Conservation (phyloP, 148 eudicot genomes). For the Amaranthus hypochondriacus region DNA sequence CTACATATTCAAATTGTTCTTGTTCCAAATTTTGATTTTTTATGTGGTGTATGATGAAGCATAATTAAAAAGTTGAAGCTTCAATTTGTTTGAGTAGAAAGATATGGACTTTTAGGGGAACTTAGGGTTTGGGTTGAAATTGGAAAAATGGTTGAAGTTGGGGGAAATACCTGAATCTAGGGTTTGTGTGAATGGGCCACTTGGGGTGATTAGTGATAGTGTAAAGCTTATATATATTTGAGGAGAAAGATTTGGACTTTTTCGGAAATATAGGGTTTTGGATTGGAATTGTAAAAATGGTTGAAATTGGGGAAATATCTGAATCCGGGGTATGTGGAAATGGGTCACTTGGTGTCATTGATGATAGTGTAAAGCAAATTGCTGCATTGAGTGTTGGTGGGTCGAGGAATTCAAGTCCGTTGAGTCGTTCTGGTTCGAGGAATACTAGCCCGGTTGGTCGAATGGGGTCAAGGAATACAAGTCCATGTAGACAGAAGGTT, state of each 20-base stretch:
- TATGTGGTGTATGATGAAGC: neutral
- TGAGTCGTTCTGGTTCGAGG: constrained; percentile 42
- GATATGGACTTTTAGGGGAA: neutral
- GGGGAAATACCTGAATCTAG: neutral
- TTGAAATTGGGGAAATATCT: constrained; percentile 53
- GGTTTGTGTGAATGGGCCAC: too few species aligned
- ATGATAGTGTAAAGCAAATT: constrained; percentile 35
- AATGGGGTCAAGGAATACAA: constrained; percentile 72
- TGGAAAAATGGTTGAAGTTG: constrained; percentile 43
- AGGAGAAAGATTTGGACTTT: constrained; percentile 4
- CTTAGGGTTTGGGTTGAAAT: constrained; percentile 7
- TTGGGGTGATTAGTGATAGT: neutral
- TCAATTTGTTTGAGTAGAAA: neutral
- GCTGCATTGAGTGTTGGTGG: constrained; percentile 45
- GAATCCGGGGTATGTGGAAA: constrained; percentile 30
- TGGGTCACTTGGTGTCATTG: constrained; percentile 34
- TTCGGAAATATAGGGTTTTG: constrained; percentile 10
- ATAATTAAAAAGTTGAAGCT: neutral
- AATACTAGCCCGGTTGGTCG: constrained; percentile 62
- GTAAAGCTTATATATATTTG: constrained; percentile 1
- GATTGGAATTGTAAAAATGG: constrained; percentile 25
- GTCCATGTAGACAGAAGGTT: constrained; percentile 80
- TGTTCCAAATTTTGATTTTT: neutral
- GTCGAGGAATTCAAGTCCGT: constrained; percentile 67
- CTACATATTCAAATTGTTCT: neutral